These are phyloP conservation scores for Monosporascus sp. DNA, from an alignment of 2,329 filamentous ascomycete species.

Conservation along the genomic window DNA sequence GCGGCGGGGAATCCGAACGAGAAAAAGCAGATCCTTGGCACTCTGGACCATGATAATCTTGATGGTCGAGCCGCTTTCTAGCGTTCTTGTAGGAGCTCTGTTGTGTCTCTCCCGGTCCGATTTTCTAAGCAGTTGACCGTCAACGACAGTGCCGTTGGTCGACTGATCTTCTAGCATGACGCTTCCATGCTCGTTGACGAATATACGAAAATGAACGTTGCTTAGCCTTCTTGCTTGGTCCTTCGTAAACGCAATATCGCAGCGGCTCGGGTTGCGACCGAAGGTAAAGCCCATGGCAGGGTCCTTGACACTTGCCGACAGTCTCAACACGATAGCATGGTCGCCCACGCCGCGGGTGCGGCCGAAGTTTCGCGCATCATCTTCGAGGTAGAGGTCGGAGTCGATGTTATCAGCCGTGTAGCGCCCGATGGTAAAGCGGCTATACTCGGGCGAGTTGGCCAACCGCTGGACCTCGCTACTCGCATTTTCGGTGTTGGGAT, in stretches of 20 bases:
- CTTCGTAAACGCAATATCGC: conserved; percentile 66
- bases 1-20: conserved; percentile 77
- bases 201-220: conserved; percentile 95
- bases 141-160: conserved; percentile 92
- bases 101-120: conserved; percentile 28
- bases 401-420: conserved; percentile 46
- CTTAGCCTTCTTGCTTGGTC: conserved; percentile 73
- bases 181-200: conserved; percentile 76
- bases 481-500: conserved; percentile 71
- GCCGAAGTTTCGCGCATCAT: conserved; percentile 43
- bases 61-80: conserved; percentile 69
- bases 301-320: conserved; percentile 69
- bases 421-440: conserved; percentile 45
- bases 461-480: conserved; percentile 61
- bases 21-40: conserved; percentile 64
- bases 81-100: conserved; percentile 48
- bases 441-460: conserved; percentile 36
- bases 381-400: conserved; percentile 47
- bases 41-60: conserved; percentile 56
- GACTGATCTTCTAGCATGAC: conserved; percentile 92
- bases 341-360: conserved; percentile 49
- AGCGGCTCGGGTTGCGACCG: conserved; percentile 67
- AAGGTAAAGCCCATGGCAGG: conserved; percentile 75
- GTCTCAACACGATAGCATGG: conserved; percentile 71
- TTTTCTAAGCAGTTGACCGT: conserved; percentile 62